A percentile compares a stretch with the other conserved stretches of the same genome.
These are phyloP conservation scores for Aureobasidium sp. DNA, from an alignment of 2,329 filamentous ascomycete species.

Conservation along the genomic window DNA sequence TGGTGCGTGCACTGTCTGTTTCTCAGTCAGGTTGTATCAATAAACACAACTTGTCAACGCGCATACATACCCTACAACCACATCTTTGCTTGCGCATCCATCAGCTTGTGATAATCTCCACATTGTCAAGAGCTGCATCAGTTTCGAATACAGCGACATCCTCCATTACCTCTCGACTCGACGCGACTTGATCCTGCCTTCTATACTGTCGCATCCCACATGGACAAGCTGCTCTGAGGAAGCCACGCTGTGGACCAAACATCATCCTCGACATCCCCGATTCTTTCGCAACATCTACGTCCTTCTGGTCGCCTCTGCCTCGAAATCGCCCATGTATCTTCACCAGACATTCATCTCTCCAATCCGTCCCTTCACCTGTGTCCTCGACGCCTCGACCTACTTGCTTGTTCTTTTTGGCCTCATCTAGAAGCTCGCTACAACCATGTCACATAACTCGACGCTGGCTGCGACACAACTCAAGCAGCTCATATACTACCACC, in stretches of 20 bases:
- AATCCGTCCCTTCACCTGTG: background rate
- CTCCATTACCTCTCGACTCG: background rate
- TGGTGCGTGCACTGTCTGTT: background rate
- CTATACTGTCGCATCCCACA: background rate
- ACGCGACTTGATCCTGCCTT: background rate
- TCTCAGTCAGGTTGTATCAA: conserved; percentile 5
- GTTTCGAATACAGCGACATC: background rate
- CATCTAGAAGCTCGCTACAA: background rate
- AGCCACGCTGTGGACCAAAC: background rate
- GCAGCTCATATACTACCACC: conserved; percentile 62
- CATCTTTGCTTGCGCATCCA: background rate
- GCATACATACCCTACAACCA: background rate
- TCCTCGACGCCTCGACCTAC: background rate
- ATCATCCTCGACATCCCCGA: background rate
- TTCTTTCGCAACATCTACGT: background rate
- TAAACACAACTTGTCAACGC: conserved; percentile 9
- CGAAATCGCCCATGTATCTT: conserved; percentile 2
- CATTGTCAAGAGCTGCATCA: background rate
- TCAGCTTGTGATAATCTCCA: background rate
- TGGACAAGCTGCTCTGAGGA: conserved; percentile 9
- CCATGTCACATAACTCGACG: conserved; percentile 50
- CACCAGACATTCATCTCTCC: conserved; percentile 9
- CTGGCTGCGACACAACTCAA: conserved; percentile 55
- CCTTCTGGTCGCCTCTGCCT: background rate
- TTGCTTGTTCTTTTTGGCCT: background rate